Base-by-base conservation (phyloP, 768 basidiomycete species). In the Hericium alpestre region DNA sequence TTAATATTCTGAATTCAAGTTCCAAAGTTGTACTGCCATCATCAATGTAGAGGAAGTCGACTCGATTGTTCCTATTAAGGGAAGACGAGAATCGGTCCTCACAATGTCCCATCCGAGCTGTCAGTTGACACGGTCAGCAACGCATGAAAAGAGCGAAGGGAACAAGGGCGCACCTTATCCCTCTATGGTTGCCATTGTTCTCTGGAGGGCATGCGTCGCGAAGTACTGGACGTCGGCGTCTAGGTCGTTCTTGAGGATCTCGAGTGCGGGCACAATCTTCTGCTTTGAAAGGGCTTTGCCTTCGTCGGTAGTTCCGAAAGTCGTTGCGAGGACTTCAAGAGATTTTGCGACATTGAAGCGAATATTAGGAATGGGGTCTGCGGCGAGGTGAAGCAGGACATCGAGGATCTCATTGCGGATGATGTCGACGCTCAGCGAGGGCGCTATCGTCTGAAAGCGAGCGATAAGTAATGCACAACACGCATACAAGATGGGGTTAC, bases 181-280 rank as follows among this genome's bases (percentile, higher is more conserved):
- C 58, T 74, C 70, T 59, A 73, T 60, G 52, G 67, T 69, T 51
- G 64, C 64, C 53, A 71, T 65, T 32, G 75, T 74, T 63, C 77
- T 78, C 67, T 90, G 87, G 55, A 89, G 73, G 49, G 91, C 93
- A 58, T 87, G 85, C 49, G 80, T 74, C 13, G 93, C 90, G 71
- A 94, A 96, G 74, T 89, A 98, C 66, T 93, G 84, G 52, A 99
- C 96, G 75, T 99, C 96, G 20, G 95, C 92, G 72, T 99, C 96
- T 50, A 76, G 71, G 68, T 99, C 96, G 60, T 81, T 82, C 73
- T 89, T 86, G 71, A 92, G 82, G 64, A 86, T 86, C 64, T 95
- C 88, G 63, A 98, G 70, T 18, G 82, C 81, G n/a, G 94, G 91
- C 15, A 87, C 70, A 57, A 97, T 79, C 69, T 81, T 84, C 61